Evolutionary conservation across 768 basidiomycete genomes (phyloP), one percentile per base, ranked within the genome.

Genomic region (Sarcomyxa edulis): DNA sequence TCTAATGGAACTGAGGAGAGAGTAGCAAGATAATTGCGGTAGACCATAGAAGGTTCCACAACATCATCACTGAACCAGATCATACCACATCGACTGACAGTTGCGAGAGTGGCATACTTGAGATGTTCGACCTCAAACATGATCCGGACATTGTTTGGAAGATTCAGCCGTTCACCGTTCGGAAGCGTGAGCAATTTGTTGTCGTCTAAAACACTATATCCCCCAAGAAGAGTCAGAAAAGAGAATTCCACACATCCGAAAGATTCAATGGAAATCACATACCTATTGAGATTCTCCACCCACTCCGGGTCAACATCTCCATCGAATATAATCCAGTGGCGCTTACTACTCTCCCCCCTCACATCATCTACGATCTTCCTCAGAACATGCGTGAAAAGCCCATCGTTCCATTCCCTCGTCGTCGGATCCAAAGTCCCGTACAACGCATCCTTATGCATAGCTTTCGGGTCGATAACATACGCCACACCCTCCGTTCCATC

Each of bases 231-330:
- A 38, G 32, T 54, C 18, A 54, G 46, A 21, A 23, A 15, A 29
- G n/a, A n/a, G n/a, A n/a, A n/a, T n/a, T n/a, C n/a, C n/a, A n/a
- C n/a, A n/a, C 22, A 47, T 41, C 12, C 19, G 24, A 16, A 25
- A 40, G 24, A 29, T 6, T 43, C 22, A 37, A 25, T 38, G 7
- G 40, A 40, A n/a, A 18, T n/a, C 16, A 64, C 73, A 37, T 23
- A 88, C 96, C 94, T 97, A 65, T 99, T 99, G 62, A 99, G 62
- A 61, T 99, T 99, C 64, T 99, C 96, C 2, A 99, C 96, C 96
- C 96, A 98, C 63, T 99, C 96, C 0, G 95, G 96, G 69, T 99
- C 96, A 29, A 99, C 96, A 51, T 99, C 96, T 42, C 96, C 96
- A 54, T 99, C 96, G 47, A 99, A 99, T 43, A 99, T 87, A 50